Evolutionary conservation across 768 basidiomycete genomes (phyloP).

Genomic region (Naganishia friedmannii): DNA sequence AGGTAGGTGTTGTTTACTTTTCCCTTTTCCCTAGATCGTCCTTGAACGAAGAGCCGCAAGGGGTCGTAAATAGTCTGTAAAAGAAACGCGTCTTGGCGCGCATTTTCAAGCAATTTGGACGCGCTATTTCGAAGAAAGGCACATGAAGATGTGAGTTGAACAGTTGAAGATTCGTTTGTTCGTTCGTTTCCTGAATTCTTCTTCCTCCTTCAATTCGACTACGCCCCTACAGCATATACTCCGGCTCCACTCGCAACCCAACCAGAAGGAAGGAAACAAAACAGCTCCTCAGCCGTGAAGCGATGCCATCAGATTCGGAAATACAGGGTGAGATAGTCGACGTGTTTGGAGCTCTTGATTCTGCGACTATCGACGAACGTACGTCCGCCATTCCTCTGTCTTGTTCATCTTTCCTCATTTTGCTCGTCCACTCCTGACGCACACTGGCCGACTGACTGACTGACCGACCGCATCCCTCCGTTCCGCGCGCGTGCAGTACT

Average conservation of each 20-base stretch:
- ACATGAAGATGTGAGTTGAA: too few species aligned
- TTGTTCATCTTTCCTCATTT: neutral
- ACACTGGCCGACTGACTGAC: too few species aligned
- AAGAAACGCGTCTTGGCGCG: neutral
- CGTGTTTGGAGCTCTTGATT: constrained; percentile 1
- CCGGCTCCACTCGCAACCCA: constrained; percentile 59
- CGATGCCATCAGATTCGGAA: constrained; percentile 7
- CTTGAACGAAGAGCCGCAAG: too few species aligned
- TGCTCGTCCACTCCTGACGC: neutral
- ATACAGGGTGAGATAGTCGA: constrained; percentile 13
- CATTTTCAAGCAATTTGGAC: neutral
- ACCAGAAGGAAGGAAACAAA: too few species aligned
- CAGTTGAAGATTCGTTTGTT: too few species aligned
- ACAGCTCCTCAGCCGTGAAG: too few species aligned
- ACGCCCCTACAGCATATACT: too few species aligned
- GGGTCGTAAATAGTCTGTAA: neutral
- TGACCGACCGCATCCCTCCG: neutral
- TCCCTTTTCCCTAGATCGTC: constrained; percentile 31
- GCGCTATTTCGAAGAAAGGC: constrained; percentile 52
- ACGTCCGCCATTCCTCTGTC: neutral
- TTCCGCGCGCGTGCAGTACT: constrained; percentile 45
- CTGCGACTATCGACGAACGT: constrained; percentile 14
- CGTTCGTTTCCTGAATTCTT: too few species aligned
- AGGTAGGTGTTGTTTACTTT: constrained; percentile 9
- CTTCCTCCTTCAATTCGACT: too few species aligned